Percentiles rank a stretch among this genome's conserved stretches.
phyloP scores from a whole-genome alignment of 2,329 filamentous ascomycete genomes.

The Ceratocystis lukuohia region DNA sequence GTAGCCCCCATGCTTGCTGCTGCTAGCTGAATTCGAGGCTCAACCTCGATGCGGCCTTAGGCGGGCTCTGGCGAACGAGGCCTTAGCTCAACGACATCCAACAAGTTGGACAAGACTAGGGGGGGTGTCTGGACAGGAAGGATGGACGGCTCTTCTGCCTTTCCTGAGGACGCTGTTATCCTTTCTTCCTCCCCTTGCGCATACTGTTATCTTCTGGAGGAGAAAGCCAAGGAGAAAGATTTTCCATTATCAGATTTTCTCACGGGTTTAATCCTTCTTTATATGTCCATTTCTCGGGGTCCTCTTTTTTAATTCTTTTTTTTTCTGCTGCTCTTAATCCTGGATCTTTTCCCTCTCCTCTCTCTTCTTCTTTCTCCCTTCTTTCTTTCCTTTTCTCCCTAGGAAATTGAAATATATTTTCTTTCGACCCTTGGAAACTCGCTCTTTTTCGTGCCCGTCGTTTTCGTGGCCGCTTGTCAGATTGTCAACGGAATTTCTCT shows the following conservation, averaged over 20 bases:
- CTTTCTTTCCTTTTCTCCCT: constrained; percentile 3
- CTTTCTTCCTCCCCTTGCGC: not conserved
- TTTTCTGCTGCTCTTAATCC: not conserved
- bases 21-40: not conserved
- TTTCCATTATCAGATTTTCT: constrained; percentile 15
- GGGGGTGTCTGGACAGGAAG: not conserved
- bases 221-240: not conserved
- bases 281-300: not conserved
- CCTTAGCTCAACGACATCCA: no score
- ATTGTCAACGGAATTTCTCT: constrained; percentile 11
- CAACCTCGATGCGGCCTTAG: not conserved
- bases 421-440: constrained; percentile 3
- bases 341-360: not conserved
- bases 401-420: not conserved
- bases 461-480: no score
- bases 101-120: not conserved
- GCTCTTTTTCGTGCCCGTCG: no score
- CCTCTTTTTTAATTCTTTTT: constrained; percentile 14
- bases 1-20: not conserved
- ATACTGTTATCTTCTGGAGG: not conserved
- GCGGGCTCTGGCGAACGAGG: no score
- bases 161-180: not conserved
- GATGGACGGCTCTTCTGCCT: not conserved
- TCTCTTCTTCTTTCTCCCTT: not conserved
- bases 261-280: constrained; percentile 14